Evolutionary conservation across 2,329 filamentous ascomycete genomes (phyloP).

Genomic region (Volutella citrinella): DNA sequence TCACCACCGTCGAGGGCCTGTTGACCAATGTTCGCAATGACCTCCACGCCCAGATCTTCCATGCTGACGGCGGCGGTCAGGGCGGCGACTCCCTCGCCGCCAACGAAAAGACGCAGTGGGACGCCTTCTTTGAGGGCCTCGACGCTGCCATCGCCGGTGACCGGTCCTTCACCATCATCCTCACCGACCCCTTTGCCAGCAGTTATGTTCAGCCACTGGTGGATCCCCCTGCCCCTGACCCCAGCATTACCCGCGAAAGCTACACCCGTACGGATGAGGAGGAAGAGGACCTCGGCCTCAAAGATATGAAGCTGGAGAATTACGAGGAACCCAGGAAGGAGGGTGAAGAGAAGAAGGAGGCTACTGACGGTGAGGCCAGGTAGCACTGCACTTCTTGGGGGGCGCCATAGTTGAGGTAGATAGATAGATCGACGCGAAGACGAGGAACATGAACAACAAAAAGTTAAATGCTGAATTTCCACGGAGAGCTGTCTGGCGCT

Average conservation of each 20-base stretch:
- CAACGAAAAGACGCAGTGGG: constrained; percentile 70
- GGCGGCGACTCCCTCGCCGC: constrained; percentile 77
- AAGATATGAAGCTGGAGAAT: constrained; percentile 88
- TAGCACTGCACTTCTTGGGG: too few species aligned
- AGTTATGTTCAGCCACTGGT: constrained; percentile 93
- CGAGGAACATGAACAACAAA: too few species aligned
- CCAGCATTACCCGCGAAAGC: constrained; percentile 75
- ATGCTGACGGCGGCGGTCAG: constrained; percentile 55
- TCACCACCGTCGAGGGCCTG: constrained; percentile 94
- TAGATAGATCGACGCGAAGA: too few species aligned
- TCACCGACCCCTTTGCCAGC: constrained; percentile 85
- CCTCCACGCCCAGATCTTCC: constrained; percentile 83
- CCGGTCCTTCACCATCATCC: constrained; percentile 74
- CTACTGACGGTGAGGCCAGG: constrained; percentile 11
- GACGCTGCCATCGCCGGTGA: constrained; percentile 77
- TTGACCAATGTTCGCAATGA: constrained; percentile 91
- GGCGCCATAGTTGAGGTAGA: too few species aligned
- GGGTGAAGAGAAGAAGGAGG: constrained; percentile 17
- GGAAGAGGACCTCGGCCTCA: constrained; percentile 86
- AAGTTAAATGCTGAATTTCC: too few species aligned
- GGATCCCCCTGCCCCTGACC: constrained; percentile 66
- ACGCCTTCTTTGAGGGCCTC: constrained; percentile 74
- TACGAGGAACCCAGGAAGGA: constrained; percentile 56
- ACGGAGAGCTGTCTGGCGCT: too few species aligned
- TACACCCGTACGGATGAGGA: constrained; percentile 89